Evolutionary conservation across 2,329 filamentous ascomycete genomes (phyloP).

Genomic region (Penicillium hesseltinei): DNA sequence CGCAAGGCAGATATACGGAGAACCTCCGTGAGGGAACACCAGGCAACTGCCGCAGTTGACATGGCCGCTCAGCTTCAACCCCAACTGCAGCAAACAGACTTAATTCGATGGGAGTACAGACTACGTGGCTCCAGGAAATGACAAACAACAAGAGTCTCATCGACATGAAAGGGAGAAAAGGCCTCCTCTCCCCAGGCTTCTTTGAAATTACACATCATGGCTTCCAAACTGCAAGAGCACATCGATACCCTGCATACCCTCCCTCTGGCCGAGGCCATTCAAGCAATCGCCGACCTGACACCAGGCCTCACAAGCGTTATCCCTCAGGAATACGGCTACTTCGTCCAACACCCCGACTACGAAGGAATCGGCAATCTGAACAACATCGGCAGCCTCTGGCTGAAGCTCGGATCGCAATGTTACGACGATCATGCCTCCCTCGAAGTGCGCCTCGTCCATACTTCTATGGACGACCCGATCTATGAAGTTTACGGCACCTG

Average conservation of each 20-base stretch:
- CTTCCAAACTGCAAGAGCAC: slow-evolving; percentile 7
- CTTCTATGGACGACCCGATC: slow-evolving; percentile 14
- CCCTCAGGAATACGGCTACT: slow-evolving; percentile 10
- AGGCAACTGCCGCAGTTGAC: background rate
- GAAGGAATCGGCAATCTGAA: slow-evolving; percentile 16
- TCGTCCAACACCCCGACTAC: slow-evolving; percentile 15
- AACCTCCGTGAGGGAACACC: background rate
- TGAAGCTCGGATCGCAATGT: slow-evolving; percentile 12
- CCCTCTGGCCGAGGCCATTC: slow-evolving; percentile 10
- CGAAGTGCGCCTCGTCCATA: slow-evolving; percentile 16
- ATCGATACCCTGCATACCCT: slow-evolving; percentile 13
- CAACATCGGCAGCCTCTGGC: slow-evolving; percentile 15
- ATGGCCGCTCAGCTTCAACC: background rate
- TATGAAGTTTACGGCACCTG: slow-evolving; percentile 13
- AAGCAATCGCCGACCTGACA: slow-evolving; percentile 12
- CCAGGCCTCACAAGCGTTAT: slow-evolving; percentile 14
- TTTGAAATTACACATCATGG: background rate
- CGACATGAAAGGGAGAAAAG: background rate
- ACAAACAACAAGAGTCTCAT: background rate
- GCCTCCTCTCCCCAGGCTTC: background rate
- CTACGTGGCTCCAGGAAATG: background rate
- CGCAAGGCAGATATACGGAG: background rate
- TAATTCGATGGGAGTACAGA: background rate
- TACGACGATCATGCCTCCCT: slow-evolving; percentile 17
- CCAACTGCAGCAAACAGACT: background rate